A percentile compares a stretch with the other conserved stretches of the same genome.
These are phyloP conservation scores for Entelexis paramagnoliae DNA, from an alignment of 1,139 yeast species.

Conservation along the genomic window DNA sequence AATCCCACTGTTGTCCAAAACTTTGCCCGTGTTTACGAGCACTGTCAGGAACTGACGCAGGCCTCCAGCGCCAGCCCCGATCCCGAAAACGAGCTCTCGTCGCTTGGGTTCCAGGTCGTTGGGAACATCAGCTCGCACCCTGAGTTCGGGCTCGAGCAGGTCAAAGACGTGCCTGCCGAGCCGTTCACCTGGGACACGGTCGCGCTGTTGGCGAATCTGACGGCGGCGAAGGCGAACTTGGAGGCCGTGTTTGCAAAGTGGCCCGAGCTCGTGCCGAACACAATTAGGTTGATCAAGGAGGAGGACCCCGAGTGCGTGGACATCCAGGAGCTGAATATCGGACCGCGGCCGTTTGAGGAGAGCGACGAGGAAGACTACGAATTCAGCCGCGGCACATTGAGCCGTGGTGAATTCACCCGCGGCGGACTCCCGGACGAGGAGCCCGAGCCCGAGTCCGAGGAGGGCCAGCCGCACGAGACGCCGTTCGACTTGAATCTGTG, in stretches of 20 bases:
- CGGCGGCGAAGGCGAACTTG: slow-evolving; percentile 15
- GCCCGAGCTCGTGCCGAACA: slow-evolving; percentile 19
- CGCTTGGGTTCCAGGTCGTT: slow-evolving; percentile 17
- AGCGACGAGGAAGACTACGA: background rate
- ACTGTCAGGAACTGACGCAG: slow-evolving; percentile 11
- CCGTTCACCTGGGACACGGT: slow-evolving; percentile 19
- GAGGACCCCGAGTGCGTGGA: slow-evolving; percentile 9
- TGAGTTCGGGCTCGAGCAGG: slow-evolving; percentile 18
- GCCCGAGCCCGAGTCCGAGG: background rate
- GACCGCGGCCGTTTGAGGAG: background rate
- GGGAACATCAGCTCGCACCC: slow-evolving; percentile 25
- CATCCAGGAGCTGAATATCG: background rate
- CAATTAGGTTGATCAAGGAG: slow-evolving; percentile 17
- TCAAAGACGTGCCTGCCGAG: slow-evolving; percentile 13
- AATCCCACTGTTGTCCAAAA: slow-evolving; percentile 10
- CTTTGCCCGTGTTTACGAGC: slow-evolving; percentile 15
- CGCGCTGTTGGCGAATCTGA: slow-evolving; percentile 19
- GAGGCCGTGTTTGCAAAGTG: slow-evolving; percentile 15
- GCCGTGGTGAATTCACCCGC: too few species aligned
- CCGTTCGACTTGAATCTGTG: slow-evolving; percentile 17
- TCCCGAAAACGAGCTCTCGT: background rate
- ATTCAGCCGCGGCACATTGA: background rate
- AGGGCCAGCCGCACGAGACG: background rate
- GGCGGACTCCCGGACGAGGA: too few species aligned
- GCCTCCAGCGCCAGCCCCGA: background rate